Percentiles rank a stretch among this genome's conserved stretches.
These are phyloP conservation scores for Lepidium africanum DNA, from an alignment of 345 rosid species.

Conservation along the genomic window DNA sequence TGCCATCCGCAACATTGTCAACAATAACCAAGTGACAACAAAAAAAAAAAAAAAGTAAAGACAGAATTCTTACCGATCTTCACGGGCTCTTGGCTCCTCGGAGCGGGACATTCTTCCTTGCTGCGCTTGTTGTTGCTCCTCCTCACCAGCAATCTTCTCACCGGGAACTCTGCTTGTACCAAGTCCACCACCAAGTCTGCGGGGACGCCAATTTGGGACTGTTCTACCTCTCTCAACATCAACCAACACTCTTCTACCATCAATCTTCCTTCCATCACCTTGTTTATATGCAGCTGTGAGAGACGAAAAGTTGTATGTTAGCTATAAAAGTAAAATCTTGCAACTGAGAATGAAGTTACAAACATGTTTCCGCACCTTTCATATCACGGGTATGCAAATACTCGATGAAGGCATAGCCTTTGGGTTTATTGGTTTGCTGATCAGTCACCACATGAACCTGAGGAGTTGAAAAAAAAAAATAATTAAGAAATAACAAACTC, in stretches of 20 bases:
- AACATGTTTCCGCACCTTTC: slow-evolving; percentile 52
- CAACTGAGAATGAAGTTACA: not conserved
- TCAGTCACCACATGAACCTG: slow-evolving; percentile 82
- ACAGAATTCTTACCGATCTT: slow-evolving; percentile 51
- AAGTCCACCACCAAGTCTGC: slow-evolving; percentile 98
- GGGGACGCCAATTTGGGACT: slow-evolving; percentile 99
- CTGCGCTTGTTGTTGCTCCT: slow-evolving; percentile 18
- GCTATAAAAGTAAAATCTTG: not conserved
- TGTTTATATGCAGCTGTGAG: slow-evolving; percentile 90
- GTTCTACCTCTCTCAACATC: slow-evolving; percentile 99
- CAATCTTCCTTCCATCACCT: slow-evolving; percentile 98
- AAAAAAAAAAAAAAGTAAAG: not conserved
- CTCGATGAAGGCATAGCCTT: slow-evolving; percentile 94
- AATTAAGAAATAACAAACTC: slow-evolving; percentile 28
- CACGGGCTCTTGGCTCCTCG: slow-evolving; percentile 80
- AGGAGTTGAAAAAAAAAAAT: slow-evolving; percentile 25
- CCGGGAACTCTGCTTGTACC: slow-evolving; percentile 86
- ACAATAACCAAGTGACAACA: not conserved
- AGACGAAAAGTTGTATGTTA: slow-evolving; percentile 3
- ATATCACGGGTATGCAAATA: slow-evolving; percentile 92
- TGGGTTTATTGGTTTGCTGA: slow-evolving; percentile 71
- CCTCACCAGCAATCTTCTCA: slow-evolving; percentile 81
- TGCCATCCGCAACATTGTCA: slow-evolving; percentile 29
- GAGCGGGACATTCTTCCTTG: slow-evolving; percentile 55
- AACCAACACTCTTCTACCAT: slow-evolving; percentile 95